Evolutionary conservation across 441 rosid genomes (phyloP).

Genomic region (Croton laevigatus): DNA sequence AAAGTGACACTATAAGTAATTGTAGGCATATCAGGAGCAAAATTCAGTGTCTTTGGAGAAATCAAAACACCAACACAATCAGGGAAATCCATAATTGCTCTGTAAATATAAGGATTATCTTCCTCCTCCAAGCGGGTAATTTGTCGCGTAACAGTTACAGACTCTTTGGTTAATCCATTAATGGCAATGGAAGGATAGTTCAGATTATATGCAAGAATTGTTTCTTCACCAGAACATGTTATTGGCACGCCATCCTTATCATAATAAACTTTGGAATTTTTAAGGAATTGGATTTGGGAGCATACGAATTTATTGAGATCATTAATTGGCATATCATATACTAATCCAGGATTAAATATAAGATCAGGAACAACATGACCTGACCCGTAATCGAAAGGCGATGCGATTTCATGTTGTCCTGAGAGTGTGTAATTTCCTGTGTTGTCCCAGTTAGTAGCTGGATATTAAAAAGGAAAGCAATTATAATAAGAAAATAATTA

Average conservation of each 20-base stretch:
- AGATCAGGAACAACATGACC: not conserved
- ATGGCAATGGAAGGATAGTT: slow-evolving; percentile 8
- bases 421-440: not conserved
- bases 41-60: not conserved
- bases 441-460: slow-evolving; percentile 13
- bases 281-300: not conserved
- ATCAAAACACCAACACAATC: not conserved
- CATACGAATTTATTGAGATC: not conserved
- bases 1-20: not conserved
- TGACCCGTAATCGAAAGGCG: slow-evolving; percentile 10
- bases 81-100: not conserved
- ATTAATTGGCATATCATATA: not conserved
- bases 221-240: no score
- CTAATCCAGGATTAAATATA: slow-evolving; percentile 8
- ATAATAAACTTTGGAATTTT: no score
- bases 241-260: no score
- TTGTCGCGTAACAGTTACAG: not conserved
- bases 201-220: not conserved
- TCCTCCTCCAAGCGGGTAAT: not conserved
- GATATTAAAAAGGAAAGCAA: not conserved
- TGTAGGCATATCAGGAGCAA: not conserved
- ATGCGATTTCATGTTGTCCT: not conserved
- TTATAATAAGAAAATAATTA: no score
- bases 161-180: not conserved
- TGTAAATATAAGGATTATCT: not conserved